Conservation (phyloP, 352 stramenopile genomes). For the Blastocystis sp. region DNA sequence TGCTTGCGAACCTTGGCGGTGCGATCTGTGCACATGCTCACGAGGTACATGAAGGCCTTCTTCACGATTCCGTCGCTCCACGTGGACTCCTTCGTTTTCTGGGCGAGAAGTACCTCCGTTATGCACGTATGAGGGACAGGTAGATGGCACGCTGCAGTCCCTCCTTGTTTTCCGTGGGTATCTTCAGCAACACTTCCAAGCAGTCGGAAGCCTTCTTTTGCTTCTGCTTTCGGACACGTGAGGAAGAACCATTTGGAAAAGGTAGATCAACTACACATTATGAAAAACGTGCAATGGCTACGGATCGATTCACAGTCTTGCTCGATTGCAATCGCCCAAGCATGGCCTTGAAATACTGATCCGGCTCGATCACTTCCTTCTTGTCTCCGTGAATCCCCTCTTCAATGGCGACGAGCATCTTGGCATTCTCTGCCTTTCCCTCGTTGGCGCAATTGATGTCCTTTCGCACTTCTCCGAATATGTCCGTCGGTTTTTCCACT, state of each 20-base stretch:
- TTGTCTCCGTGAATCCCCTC: slow-evolving; percentile 38
- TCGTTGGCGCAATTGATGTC: background rate
- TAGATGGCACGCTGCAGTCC: background rate
- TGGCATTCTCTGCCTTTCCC: slow-evolving; percentile 44
- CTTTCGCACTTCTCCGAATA: slow-evolving; percentile 41
- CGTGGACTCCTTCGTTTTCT: background rate
- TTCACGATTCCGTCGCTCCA: slow-evolving; percentile 16
- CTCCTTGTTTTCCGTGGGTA: background rate
- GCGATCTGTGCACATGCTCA: slow-evolving; percentile 32
- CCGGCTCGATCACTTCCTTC: slow-evolving; percentile 7
- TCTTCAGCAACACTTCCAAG: slow-evolving; percentile 20
- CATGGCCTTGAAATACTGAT: slow-evolving; percentile 22
- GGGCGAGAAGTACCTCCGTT: background rate
- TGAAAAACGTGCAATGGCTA: slow-evolving; percentile 5
- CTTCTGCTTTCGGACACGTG: slow-evolving; percentile 10
- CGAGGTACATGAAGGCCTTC: slow-evolving; percentile 47
- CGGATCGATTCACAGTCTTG: background rate
- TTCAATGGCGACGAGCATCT: slow-evolving; percentile 7
- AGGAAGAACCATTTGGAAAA: slow-evolving; percentile 64
- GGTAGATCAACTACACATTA: slow-evolving; percentile 26
- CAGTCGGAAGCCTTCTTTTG: background rate
- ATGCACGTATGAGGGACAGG: slow-evolving; percentile 27
- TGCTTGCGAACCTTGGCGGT: slow-evolving; percentile 38
- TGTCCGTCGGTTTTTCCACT: background rate
- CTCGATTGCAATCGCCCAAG: background rate